Evolutionary conservation across 2,329 filamentous ascomycete genomes (phyloP).

Genomic region (Chaetomiaceae sp.): DNA sequence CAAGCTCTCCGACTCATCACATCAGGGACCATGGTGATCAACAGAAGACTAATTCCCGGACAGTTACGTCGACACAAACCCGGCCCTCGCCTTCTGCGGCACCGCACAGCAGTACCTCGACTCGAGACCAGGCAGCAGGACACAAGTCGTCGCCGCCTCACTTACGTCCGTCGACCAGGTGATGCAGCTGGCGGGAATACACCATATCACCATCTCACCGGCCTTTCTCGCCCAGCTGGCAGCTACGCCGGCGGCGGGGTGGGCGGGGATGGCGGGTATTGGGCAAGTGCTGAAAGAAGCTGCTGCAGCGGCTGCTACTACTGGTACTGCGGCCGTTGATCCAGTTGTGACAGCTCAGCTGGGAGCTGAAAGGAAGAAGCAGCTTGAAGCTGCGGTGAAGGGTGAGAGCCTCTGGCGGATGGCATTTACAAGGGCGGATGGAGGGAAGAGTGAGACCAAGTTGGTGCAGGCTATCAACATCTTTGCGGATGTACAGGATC

Average conservation of each 20-base stretch:
- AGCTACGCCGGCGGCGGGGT: slow-evolving; percentile 31
- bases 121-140: slow-evolving; percentile 34
- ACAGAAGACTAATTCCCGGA: too few species aligned
- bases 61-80: slow-evolving; percentile 46
- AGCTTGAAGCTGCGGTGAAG: slow-evolving; percentile 31
- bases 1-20: too few species aligned
- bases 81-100: slow-evolving; percentile 47
- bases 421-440: slow-evolving; percentile 45
- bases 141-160: slow-evolving; percentile 53
- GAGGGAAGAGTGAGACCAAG: slow-evolving; percentile 47
- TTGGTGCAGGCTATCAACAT: slow-evolving; percentile 53
- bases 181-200: slow-evolving; percentile 52
- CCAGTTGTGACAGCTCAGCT: too few species aligned
- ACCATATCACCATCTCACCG: slow-evolving; percentile 57
- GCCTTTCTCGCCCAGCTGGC: slow-evolving; percentile 46
- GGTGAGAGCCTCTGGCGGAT: slow-evolving; percentile 47
- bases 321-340: too few species aligned
- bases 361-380: slow-evolving; percentile 17
- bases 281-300: slow-evolving; percentile 24
- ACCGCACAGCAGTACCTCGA: slow-evolving; percentile 51
- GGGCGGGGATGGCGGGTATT: slow-evolving; percentile 29
- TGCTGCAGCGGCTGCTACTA: background rate
- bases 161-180: slow-evolving; percentile 55
- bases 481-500: slow-evolving; percentile 52
- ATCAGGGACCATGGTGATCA: too few species aligned